Base-by-base conservation (phyloP, 2,329 filamentous ascomycete species). In the Fusarium incarnatum region DNA sequence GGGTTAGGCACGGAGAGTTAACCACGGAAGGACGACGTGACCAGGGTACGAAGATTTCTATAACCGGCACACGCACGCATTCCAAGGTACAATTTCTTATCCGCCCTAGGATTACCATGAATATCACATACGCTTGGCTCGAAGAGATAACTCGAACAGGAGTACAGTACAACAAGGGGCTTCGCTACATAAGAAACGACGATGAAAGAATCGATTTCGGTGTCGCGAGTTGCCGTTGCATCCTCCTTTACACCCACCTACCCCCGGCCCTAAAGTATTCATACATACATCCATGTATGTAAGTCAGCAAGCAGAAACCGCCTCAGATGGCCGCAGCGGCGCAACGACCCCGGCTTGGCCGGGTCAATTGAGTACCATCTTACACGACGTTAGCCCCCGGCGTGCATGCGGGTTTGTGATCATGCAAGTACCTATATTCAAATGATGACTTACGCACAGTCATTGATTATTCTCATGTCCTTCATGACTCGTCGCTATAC, bases 361-460 rank as follows among this genome's bases (percentile, higher is more conserved):
- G 64, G 68, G 61, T 66, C 50, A 64, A 65, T 56, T 71, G 56
- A 68, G 52, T 70, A 72, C 67, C 71, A 72, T 70, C 67, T 66
- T 63, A 61, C 70, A 70, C 68, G 59, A 45, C 56, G 66, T 67
- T 71, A 68, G 70, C 55, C 72, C 53, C 60, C 63, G 59, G 56
- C 60, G 62, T 70, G 41, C 62, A 71, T 63, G 63, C 46, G 60
- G 71, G 65, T 71, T 64, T 68, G 62, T 75, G 73, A 74, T 74
- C 71, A 75, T 75, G 73, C 73, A 74, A 64, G 68, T 72, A 68
- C 60, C 68, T 74, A 64, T 46, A 59, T 72, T 60, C 40, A 72
- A 63, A 64, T 46, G 64, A 70, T 53, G 65, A 63, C 65, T 44
- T 60, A 40, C 41, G 52, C 47, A 65, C 42, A 67, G 56, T 50